Evolutionary conservation across 2,329 filamentous ascomycete species (phyloP), one percentile per base, ranked within the genome.

Genomic region (Orbilia quercus): DNA sequence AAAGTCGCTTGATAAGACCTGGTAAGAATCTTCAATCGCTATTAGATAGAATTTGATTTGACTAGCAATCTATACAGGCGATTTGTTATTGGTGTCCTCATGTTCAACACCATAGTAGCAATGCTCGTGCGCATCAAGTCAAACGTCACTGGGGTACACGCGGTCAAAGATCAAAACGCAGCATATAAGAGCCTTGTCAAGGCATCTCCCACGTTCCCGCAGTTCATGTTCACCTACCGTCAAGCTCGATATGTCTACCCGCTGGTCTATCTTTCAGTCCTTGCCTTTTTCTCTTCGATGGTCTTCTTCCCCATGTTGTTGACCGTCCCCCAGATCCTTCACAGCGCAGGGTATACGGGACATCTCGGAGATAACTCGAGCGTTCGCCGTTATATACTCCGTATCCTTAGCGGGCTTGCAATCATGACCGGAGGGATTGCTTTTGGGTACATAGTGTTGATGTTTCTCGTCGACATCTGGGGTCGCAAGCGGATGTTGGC

Each of bases 401-500:
- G 53, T 1, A 60, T 60, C 2, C 40, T 51, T 16, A 12, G 18
- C 38, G 60, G 69, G 4, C 11, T 45, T 6, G 47, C 47, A 25
- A 55, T 62, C 2, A 34, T 66, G 11, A 20, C 31, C 11, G 34
- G 7, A 5, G 60, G 69, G 20, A 50, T 62, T n/a, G 25, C 11
- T 14, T 0, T 16, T 2, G 69, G 60, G 14, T 73, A 66, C 40
- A 11, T 55, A 20, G 6, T 66, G 2, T 55, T 66, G n/a, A 18
- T n/a, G 5, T 20, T 28, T 1, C 31, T 66, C 0, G 54, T 66
- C 4, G 69, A 73, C 23, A 25, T 20, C 2, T 66, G 59, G 53
- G 67, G 67, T 20, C 67, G 67, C 14, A 73, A 50, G 16, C 34
- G 60, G 11, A 40, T 70, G 16, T 20, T 73, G 7, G 18, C 60